Evolutionary conservation across 257 asterid species (phyloP).

Genomic region (Dorcoceras hygrometricum): DNA sequence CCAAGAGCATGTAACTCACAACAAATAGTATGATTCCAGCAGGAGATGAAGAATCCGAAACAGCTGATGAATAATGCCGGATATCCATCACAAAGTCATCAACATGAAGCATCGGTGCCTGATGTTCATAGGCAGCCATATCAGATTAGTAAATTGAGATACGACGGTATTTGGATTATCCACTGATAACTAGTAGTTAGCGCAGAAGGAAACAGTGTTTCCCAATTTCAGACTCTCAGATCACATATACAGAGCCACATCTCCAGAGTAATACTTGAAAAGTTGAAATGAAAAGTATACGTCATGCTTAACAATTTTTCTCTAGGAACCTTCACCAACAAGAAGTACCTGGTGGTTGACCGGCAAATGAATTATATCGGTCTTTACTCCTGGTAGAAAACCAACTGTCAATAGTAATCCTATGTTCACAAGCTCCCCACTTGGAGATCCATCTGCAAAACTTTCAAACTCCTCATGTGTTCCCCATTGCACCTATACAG

Average conservation of each 20-base stretch:
- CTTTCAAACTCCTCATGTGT: slow-evolving; percentile 37
- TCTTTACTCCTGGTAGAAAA: slow-evolving; percentile 63
- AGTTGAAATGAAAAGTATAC: slow-evolving; percentile 14
- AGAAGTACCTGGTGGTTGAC: slow-evolving; percentile 31
- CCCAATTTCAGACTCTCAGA: slow-evolving; percentile 12
- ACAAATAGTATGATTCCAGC: slow-evolving; percentile 68
- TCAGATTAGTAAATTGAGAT: slow-evolving; percentile 17
- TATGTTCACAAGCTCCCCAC: slow-evolving; percentile 19
- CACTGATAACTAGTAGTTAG: not conserved
- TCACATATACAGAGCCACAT: slow-evolving; percentile 11
- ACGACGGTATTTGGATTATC: slow-evolving; percentile 8
- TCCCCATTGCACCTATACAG: slow-evolving; percentile 64
- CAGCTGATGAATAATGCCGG: slow-evolving; percentile 47
- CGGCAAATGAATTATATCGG: slow-evolving; percentile 45
- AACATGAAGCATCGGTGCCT: slow-evolving; percentile 33
- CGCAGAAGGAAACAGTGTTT: not conserved
- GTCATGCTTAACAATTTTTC: slow-evolving; percentile 1
- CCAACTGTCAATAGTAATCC: slow-evolving; percentile 72
- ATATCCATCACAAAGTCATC: slow-evolving; percentile 69
- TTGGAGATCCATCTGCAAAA: slow-evolving; percentile 13
- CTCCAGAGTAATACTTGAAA: slow-evolving; percentile 4
- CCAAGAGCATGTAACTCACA: slow-evolving; percentile 43
- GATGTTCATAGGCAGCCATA: slow-evolving; percentile 24
- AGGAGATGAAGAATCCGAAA: slow-evolving; percentile 61
- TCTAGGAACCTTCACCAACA: slow-evolving; percentile 8